phyloP scores from a whole-genome alignment of 2,329 filamentous ascomycete species.

The Aspergillus fumigatiaffinis region DNA sequence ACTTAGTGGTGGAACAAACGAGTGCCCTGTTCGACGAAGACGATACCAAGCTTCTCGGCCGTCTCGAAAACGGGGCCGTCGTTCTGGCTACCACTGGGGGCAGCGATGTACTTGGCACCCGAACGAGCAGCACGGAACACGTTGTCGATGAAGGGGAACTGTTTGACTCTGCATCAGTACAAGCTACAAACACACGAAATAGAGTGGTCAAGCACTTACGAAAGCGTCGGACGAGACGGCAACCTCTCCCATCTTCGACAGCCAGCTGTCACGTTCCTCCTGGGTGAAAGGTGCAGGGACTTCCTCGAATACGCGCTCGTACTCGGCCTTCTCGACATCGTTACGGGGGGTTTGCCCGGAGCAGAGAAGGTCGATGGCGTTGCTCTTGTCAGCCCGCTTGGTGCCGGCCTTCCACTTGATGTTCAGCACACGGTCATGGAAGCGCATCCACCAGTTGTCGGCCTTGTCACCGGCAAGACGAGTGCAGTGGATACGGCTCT shows the following conservation, averaged over 20 bases:
- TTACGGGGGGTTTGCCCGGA: constrained; percentile 81
- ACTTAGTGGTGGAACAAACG: constrained; percentile 89
- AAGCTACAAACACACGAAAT: not conserved
- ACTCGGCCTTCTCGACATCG: constrained; percentile 79
- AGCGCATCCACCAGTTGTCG: constrained; percentile 99
- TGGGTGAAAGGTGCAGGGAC: constrained; percentile 77
- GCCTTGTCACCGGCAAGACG: constrained; percentile 96
- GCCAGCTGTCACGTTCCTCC: constrained; percentile 82
- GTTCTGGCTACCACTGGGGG: constrained; percentile 70
- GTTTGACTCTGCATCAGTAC: not conserved
- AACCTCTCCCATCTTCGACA: constrained; percentile 69
- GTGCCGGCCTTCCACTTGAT: constrained; percentile 98
- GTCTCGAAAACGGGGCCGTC: constrained; percentile 62
- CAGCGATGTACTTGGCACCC: constrained; percentile 93
- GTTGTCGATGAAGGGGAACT: constrained; percentile 98
- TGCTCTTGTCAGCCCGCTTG: constrained; percentile 96
- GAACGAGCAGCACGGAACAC: constrained; percentile 86
- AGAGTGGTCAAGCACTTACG: constrained; percentile 53
- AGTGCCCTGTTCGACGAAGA: constrained; percentile 91
- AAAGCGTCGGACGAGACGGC: constrained; percentile 93
- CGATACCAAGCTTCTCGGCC: constrained; percentile 85
- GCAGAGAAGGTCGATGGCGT: constrained; percentile 92
- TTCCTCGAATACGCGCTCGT: constrained; percentile 85
- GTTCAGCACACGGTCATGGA: constrained; percentile 80
- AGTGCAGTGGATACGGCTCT: constrained; percentile 98